Base-by-base conservation (phyloP, 2,329 filamentous ascomycete genomes). In the Berkeleyomyces basicola region DNA sequence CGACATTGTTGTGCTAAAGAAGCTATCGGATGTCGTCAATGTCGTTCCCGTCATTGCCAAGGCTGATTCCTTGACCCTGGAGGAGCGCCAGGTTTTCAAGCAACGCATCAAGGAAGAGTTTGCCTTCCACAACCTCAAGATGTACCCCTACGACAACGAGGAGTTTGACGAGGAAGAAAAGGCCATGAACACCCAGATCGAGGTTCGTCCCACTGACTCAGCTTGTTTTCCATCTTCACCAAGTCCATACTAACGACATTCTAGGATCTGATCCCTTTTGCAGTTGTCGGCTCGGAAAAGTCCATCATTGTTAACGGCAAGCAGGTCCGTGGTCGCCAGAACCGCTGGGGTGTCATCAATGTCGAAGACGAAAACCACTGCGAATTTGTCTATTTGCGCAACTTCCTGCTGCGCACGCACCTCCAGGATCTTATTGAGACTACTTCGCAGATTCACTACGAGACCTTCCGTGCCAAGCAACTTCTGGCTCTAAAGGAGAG, bases 91-190 rank as follows among this genome's bases (percentile, higher is more conserved):
- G 73, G 88, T 87, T 59, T 99, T 99, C 85, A 99, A 99, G 84
- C 90, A 96, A 79, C 84, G 87, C 74, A 99, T 99, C 81, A 96
- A 96, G 87, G 93, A 97, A 81, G 93, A 99, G 76, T 99, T 99
- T 74, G 80, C 88, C 64, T 99, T 99, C 87, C 93, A 99, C 84
- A 97, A 97, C 82, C 84, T 99, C 72, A 92, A 96, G 82, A 99
- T 99, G 93, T 99, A 95, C 81, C 93, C 93, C 65, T 99, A 99
- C 75, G 93, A 99, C 76, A 97, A 96, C 73, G 93, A 99, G 71
- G 93, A 99, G 81, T 87, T 97, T 70, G 93, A 99, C 72, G 88
- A 93, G 67, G 93, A 99, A 80, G 93, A 99, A 79, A 87, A 90
- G 70, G 85, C 86, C 66, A 80, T 95, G 77, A 97, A 97, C 78